Conservation (phyloP, 768 basidiomycete species). For the Tricholoma terreum region DNA sequence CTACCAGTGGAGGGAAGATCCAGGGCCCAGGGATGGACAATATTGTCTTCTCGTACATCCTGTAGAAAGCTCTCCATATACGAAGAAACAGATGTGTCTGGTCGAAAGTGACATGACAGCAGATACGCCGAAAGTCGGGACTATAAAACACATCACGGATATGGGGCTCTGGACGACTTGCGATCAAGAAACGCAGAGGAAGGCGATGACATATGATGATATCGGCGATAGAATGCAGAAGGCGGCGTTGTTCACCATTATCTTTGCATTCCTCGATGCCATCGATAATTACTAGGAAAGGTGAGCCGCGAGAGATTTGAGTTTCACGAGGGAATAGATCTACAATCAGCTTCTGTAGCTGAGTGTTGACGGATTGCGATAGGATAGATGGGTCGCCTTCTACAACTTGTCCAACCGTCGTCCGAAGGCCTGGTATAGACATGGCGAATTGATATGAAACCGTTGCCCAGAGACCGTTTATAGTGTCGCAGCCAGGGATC, state of each 20-base stretch:
- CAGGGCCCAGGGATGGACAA: too few species aligned
- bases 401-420: slow-evolving; percentile 7
- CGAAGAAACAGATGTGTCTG: not conserved
- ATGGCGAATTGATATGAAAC: slow-evolving; percentile 24
- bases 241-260: slow-evolving; percentile 5
- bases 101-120: not conserved
- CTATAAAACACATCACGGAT: slow-evolving; percentile 11
- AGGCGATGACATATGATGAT: slow-evolving; percentile 2
- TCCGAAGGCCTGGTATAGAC: slow-evolving; percentile 1
- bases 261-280: slow-evolving; percentile 27
- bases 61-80: not conserved
- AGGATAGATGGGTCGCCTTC: slow-evolving; percentile 13
- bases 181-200: slow-evolving; percentile 20
- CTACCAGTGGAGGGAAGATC: too few species aligned
- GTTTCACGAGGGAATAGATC: slow-evolving; percentile 4
- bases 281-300: slow-evolving; percentile 20
- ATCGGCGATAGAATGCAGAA: slow-evolving; percentile 10
- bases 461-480: slow-evolving; percentile 24
- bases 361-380: slow-evolving; percentile 6
- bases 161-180: slow-evolving; percentile 26
- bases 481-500: slow-evolving; percentile 19
- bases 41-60: not conserved
- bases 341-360: slow-evolving; percentile 14
- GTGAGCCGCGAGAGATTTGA: not conserved
- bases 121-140: not conserved